A percentile compares a stretch with the other conserved stretches of the same genome.
These are phyloP conservation scores for Papiliotrema nemorosa DNA, from an alignment of 1,284 basidiomycete genomes.

Conservation along the genomic window DNA sequence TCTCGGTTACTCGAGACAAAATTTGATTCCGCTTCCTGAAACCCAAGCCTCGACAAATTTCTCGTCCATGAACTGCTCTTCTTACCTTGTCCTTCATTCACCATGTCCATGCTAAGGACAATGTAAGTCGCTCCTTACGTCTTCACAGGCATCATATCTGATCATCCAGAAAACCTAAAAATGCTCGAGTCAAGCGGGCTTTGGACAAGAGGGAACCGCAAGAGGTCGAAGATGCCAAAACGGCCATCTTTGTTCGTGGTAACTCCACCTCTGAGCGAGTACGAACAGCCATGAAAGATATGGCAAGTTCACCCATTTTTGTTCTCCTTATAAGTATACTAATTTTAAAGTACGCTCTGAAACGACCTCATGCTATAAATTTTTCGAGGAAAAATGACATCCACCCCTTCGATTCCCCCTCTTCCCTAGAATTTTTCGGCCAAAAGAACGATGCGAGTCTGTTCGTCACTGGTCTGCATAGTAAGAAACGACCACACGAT, in stretches of 20 bases:
- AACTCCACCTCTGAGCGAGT: constrained; percentile 79
- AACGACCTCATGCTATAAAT: constrained; percentile 80
- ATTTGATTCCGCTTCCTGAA: no score
- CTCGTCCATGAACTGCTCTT: no score
- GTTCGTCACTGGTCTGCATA: constrained; percentile 86
- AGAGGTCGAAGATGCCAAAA: constrained; percentile 78
- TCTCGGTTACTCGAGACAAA: no score
- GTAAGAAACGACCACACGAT: constrained; percentile 91
- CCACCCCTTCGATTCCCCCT: constrained; percentile 81
- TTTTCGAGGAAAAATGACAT: constrained; percentile 95
- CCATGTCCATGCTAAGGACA: constrained; percentile 48
- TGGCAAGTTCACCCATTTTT: constrained; percentile 58
- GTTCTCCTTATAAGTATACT: not conserved
- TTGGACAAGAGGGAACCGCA: constrained; percentile 83
- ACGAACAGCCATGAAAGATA: constrained; percentile 77
- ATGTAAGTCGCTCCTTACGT: constrained; percentile 35
- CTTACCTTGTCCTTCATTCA: no score
- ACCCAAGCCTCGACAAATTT: no score
- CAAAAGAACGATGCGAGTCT: constrained; percentile 91
- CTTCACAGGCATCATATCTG: not conserved
- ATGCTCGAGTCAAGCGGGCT: constrained; percentile 93
- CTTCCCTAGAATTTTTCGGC: constrained; percentile 87
- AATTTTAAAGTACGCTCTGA: constrained; percentile 73
- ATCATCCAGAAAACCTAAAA: constrained; percentile 80
- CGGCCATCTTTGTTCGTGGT: constrained; percentile 85